A percentile compares a stretch with the other conserved stretches of the same genome.
Evolutionary conservation across 805 yeast species (phyloP).

Genomic region (Torulaspora franciscae): DNA sequence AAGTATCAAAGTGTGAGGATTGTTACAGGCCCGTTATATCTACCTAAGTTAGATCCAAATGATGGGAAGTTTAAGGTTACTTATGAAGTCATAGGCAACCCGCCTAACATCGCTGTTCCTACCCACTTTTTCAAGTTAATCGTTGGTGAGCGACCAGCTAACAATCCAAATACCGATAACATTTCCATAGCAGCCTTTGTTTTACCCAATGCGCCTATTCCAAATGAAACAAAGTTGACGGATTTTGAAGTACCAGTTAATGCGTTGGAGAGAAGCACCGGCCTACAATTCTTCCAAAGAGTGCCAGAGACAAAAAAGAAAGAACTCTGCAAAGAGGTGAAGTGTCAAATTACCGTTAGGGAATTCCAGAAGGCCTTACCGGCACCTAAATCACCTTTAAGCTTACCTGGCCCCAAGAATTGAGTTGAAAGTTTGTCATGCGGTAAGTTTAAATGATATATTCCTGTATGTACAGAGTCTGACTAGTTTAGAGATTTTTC

Average conservation of each 20-base stretch:
- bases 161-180: slow-evolving; percentile 31
- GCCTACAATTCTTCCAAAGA: slow-evolving; percentile 71
- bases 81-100: slow-evolving; percentile 93
- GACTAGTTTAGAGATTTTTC: slow-evolving; percentile 9
- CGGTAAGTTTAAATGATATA: neutral
- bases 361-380: slow-evolving; percentile 37
- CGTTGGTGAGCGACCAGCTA: slow-evolving; percentile 66
- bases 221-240: slow-evolving; percentile 64
- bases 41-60: slow-evolving; percentile 64
- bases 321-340: slow-evolving; percentile 72
- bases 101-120: slow-evolving; percentile 95
- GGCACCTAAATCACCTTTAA: slow-evolving; percentile 10
- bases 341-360: slow-evolving; percentile 69
- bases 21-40: slow-evolving; percentile 88
- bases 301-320: slow-evolving; percentile 54
- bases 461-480: neutral
- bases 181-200: slow-evolving; percentile 89
- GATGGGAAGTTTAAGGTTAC: slow-evolving; percentile 83
- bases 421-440: neutral
- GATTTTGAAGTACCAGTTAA: slow-evolving; percentile 84
- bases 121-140: slow-evolving; percentile 92
- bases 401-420: slow-evolving; percentile 24
- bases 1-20: slow-evolving; percentile 72
- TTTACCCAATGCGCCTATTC: slow-evolving; percentile 77
- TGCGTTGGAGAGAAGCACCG: slow-evolving; percentile 82